Conservation (phyloP, 2,329 filamentous ascomycete species). For the Cryoendolithus antarcticus region DNA sequence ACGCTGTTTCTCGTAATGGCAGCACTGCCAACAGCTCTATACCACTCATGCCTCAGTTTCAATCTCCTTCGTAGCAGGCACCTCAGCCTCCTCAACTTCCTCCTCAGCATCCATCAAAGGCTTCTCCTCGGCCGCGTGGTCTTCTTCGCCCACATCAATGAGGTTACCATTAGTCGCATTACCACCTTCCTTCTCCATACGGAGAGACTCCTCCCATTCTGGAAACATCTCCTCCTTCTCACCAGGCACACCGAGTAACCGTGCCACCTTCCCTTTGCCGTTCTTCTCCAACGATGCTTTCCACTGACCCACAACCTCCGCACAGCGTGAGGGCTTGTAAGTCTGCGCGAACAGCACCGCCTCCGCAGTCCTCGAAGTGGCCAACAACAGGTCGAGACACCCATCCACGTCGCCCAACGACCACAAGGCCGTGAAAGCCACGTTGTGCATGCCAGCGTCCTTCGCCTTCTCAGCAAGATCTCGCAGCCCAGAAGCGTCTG, state of each 20-base stretch:
- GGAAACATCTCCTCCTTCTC: conserved; percentile 65
- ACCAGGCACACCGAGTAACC: conserved; percentile 69
- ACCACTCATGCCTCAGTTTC: neutral
- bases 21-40: too few species aligned
- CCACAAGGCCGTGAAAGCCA: conserved; percentile 87
- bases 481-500: conserved; percentile 61
- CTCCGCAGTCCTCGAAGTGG: conserved; percentile 70
- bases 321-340: conserved; percentile 72
- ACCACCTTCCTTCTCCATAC: conserved; percentile 62
- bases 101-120: conserved; percentile 32
- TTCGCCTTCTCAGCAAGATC: conserved; percentile 63
- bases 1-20: too few species aligned
- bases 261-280: conserved; percentile 74
- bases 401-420: conserved; percentile 69
- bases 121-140: conserved; percentile 31
- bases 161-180: conserved; percentile 26
- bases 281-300: conserved; percentile 71
- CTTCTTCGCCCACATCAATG: conserved; percentile 27
- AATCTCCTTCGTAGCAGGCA: neutral
- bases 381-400: conserved; percentile 66
- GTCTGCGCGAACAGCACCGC: conserved; percentile 88
- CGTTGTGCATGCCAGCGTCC: conserved; percentile 70
- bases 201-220: conserved; percentile 86
- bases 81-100: conserved; percentile 47
- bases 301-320: conserved; percentile 61